Conservation (phyloP, 495 filamentous ascomycete genomes). For the Hyaloscypha bicolor region DNA sequence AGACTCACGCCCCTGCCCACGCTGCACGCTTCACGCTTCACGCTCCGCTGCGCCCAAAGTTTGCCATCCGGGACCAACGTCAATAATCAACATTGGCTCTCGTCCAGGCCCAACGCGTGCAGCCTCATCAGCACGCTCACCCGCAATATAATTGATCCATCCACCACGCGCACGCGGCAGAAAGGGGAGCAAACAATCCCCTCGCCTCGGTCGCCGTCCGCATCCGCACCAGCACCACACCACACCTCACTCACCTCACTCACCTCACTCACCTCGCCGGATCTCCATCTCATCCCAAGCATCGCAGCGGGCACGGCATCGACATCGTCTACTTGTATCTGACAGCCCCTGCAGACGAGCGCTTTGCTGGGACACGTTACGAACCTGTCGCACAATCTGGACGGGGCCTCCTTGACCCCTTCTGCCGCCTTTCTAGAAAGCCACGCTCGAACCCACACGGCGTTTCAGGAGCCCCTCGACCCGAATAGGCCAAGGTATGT, state of each 20-base stretch:
- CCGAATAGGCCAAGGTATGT: conserved; percentile 5
- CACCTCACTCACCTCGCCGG: neutral
- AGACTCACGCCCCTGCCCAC: no score
- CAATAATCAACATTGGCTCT: neutral
- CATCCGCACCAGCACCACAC: neutral
- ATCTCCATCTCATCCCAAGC: neutral
- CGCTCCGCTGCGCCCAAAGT: neutral
- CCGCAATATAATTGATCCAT: neutral
- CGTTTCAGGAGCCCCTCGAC: conserved; percentile 1
- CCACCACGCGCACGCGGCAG: conserved; percentile 3
- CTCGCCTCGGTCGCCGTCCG: conserved; percentile 6
- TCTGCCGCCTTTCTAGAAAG: neutral
- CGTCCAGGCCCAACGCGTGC: neutral
- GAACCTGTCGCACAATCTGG: neutral
- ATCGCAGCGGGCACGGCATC: neutral
- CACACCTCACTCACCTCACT: neutral
- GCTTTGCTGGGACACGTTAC: neutral
- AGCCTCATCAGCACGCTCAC: neutral
- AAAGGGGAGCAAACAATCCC: neutral
- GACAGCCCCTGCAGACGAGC: neutral
- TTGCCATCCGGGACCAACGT: neutral
- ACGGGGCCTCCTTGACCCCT: neutral
- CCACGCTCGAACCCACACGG: neutral
- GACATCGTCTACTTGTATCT: neutral
- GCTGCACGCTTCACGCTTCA: no score